Percentiles rank a stretch among this genome's conserved stretches.
Evolutionary conservation across 257 asterid species (phyloP).

Genomic region (Parsonsia alboflavescens): DNA sequence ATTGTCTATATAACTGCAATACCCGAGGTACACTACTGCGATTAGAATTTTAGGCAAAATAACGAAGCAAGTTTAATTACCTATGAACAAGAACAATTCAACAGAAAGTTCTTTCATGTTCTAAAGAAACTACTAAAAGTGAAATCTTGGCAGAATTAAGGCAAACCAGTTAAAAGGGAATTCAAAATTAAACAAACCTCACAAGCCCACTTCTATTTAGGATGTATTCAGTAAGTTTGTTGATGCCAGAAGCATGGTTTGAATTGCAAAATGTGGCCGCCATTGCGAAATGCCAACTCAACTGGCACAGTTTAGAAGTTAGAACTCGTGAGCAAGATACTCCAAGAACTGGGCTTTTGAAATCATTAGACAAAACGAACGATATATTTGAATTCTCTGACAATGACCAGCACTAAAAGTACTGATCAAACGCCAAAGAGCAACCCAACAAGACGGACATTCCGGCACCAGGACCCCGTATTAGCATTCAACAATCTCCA

Average conservation of each 20-base stretch:
- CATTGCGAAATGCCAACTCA: conserved; percentile 7
- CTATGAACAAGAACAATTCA: not conserved
- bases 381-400: not conserved
- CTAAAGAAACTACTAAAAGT: not conserved
- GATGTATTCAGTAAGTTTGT: conserved; percentile 18
- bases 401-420: not conserved
- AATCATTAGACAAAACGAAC: not conserved
- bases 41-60: not conserved
- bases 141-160: not conserved
- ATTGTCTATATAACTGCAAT: not conserved
- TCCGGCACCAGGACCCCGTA: not conserved
- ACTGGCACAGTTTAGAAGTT: not conserved
- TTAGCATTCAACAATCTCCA: not conserved
- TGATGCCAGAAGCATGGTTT: conserved; percentile 32
- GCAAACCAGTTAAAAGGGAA: not conserved
- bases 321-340: not conserved
- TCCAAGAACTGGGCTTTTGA: not conserved
- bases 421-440: not conserved
- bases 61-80: not conserved
- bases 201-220: conserved; percentile 10
- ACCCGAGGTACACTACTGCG: not conserved
- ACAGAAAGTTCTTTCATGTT: not conserved
- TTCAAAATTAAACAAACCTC: conserved; percentile 30
- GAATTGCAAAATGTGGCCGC: conserved; percentile 34
- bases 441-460: not conserved